These are phyloP conservation scores for Neurospora sp. DNA, from an alignment of 495 filamentous ascomycete species.

Conservation along the genomic window DNA sequence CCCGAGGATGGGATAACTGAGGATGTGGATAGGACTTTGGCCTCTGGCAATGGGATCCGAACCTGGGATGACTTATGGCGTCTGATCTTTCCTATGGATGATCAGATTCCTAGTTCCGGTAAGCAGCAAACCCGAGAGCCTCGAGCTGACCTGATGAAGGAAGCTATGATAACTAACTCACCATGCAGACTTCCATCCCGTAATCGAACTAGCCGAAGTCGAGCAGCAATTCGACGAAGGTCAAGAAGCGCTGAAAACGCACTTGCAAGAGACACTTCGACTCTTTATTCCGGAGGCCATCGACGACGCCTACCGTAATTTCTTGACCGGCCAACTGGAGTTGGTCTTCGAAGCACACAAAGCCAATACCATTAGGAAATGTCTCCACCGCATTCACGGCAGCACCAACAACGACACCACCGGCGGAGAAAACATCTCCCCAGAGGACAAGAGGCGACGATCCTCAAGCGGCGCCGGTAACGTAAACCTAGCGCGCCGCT, in stretches of 20 bases:
- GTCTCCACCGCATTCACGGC: background rate
- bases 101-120: slow-evolving; percentile 13
- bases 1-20: slow-evolving; percentile 18
- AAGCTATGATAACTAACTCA: background rate
- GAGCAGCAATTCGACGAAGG: slow-evolving; percentile 17
- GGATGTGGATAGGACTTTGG: slow-evolving; percentile 1
- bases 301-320: slow-evolving; percentile 16
- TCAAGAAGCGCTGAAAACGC: slow-evolving; percentile 13
- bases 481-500: background rate
- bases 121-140: background rate
- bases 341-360: slow-evolving; percentile 21
- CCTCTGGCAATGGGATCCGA: background rate
- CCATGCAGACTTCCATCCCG: slow-evolving; percentile 14
- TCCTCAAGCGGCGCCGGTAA: background rate
- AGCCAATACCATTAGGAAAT: slow-evolving; percentile 16
- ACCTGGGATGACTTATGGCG: slow-evolving; percentile 17
- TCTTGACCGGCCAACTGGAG: slow-evolving; percentile 19
- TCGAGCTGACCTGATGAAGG: no score
- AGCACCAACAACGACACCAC: background rate
- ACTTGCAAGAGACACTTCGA: slow-evolving; percentile 17
- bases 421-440: background rate
- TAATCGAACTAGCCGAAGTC: slow-evolving; percentile 19
- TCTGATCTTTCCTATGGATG: slow-evolving; percentile 13
- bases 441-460: background rate
- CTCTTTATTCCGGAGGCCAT: slow-evolving; percentile 13